Evolutionary conservation across 768 basidiomycete genomes (phyloP), one percentile per base, ranked within the genome.

Genomic region (Phaffia tasmanica): DNA sequence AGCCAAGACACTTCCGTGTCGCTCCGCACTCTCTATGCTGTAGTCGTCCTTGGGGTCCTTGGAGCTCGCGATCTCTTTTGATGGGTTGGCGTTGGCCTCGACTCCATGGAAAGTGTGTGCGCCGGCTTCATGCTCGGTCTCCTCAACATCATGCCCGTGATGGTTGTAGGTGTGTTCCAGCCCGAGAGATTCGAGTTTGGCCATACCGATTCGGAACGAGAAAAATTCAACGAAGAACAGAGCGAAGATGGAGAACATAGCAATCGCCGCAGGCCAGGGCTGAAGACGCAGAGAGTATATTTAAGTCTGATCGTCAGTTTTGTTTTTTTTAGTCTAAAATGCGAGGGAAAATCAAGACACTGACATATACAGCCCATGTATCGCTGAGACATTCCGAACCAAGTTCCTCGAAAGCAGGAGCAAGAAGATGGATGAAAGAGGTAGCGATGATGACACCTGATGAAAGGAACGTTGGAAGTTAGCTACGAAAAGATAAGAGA

Each of bases 231-330:
- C 59, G 46, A 62, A 29, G 54, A 67, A 67, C 29, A 67, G 53
- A 14, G 47, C 15, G 46, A 62, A 56, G 47, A 95, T 85, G 72
- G 88, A 85, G 53, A 85, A 72, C 75, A 97, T 82, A 65, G 87
- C 86, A 32, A 95, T 78, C 0, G 85, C 91, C 6, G 93, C 80
- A 0, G 88, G 81, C 76, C 88, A 94, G 6, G 87, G 87, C 88
- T 92, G 69, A 6, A 19, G 27, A 57, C 51, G 21, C 65, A 27
- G 16, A 65, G 55, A 30, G 16, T 14, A 19, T 25, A 27, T 23
- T 32, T 53, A 57, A 14, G 8, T 2, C 11, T 3, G 9, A 15
- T 51, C 25, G 47, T 11, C 42, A 63, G 30, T 18, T 54, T n/a
- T n/a, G 11, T 68, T 18, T 54, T n/a, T n/a, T 18, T 68, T 50